phyloP scores from a whole-genome alignment of 2,329 filamentous ascomycete species.

The Talaromyces piceae region DNA sequence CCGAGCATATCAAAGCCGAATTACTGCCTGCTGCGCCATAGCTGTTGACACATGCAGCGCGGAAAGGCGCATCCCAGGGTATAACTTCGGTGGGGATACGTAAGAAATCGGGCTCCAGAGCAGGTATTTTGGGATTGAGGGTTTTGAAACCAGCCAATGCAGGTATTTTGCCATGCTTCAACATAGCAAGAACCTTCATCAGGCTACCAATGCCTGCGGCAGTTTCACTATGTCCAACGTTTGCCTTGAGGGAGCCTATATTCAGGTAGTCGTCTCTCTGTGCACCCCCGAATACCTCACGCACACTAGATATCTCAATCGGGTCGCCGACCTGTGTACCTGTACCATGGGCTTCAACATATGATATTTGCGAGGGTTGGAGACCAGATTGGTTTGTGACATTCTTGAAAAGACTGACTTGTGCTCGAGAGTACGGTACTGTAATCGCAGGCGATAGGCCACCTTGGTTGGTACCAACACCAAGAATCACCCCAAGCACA shows the following conservation, averaged over 20 bases:
- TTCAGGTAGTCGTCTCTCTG: conserved; percentile 9
- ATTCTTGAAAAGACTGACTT: conserved; percentile 29
- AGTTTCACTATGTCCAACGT: conserved; percentile 24
- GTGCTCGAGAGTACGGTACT: conserved; percentile 25
- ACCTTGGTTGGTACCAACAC: conserved; percentile 24
- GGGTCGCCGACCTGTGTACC: conserved; percentile 22
- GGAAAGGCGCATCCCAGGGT: conserved; percentile 14
- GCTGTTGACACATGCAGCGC: conserved; percentile 3
- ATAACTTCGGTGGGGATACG: conserved; percentile 13
- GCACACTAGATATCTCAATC: conserved; percentile 10
- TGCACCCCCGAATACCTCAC: conserved; percentile 2
- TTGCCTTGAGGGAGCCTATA: conserved; percentile 16
- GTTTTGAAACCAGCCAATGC: conserved; percentile 26
- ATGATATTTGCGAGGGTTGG: conserved; percentile 14
- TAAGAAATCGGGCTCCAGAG: conserved; percentile 11
- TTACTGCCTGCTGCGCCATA: conserved; percentile 4
- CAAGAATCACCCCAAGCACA: conserved; percentile 30
- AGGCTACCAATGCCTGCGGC: conserved; percentile 31
- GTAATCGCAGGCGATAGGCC: conserved; percentile 23
- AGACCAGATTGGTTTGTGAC: conserved; percentile 30
- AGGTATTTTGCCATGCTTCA: conserved; percentile 38
- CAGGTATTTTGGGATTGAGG: conserved; percentile 13
- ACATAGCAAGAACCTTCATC: conserved; percentile 36
- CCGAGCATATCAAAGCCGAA: conserved; percentile 2
- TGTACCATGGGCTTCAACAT: conserved; percentile 37